Evolutionary conservation across 306 rosid genomes (phyloP).

Genomic region (Oxytropis ochrocephala): DNA sequence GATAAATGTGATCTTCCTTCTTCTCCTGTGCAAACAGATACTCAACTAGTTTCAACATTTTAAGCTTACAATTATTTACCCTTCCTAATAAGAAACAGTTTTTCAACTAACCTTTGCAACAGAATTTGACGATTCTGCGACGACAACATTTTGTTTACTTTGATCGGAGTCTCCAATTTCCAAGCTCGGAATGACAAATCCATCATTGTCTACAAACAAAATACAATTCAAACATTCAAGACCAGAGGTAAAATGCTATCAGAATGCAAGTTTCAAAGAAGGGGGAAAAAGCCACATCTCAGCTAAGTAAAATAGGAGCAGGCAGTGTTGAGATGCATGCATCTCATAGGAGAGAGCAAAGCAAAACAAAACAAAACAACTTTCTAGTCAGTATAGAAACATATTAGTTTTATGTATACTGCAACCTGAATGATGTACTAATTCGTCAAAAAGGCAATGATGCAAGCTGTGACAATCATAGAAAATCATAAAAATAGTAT

Average conservation of each 20-base stretch:
- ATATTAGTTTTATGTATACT: neutral
- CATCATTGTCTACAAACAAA: slow-evolving; percentile 67
- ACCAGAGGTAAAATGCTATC: neutral
- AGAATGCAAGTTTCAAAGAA: neutral
- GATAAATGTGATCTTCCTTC: slow-evolving; percentile 71
- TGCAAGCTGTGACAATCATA: neutral
- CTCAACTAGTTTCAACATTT: neutral
- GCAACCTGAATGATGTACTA: neutral
- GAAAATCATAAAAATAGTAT: neutral
- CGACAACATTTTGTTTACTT: slow-evolving; percentile 31
- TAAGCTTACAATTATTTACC: neutral
- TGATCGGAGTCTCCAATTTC: slow-evolving; percentile 52
- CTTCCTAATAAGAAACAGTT: neutral
- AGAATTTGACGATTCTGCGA: slow-evolving; percentile 55
- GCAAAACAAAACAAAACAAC: neutral
- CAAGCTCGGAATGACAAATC: slow-evolving; percentile 95
- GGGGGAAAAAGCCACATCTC: neutral
- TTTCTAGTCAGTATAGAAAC: neutral
- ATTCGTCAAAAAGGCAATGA: neutral
- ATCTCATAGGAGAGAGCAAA: neutral
- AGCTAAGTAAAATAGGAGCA: neutral
- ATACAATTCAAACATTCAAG: neutral
- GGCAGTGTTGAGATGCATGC: neutral
- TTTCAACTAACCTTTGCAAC: slow-evolving; percentile 51
- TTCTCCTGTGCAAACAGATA: slow-evolving; percentile 40